These are phyloP conservation scores for Carex kokanica DNA, from an alignment of 176 grass and related monocot species.

Conservation along the genomic window DNA sequence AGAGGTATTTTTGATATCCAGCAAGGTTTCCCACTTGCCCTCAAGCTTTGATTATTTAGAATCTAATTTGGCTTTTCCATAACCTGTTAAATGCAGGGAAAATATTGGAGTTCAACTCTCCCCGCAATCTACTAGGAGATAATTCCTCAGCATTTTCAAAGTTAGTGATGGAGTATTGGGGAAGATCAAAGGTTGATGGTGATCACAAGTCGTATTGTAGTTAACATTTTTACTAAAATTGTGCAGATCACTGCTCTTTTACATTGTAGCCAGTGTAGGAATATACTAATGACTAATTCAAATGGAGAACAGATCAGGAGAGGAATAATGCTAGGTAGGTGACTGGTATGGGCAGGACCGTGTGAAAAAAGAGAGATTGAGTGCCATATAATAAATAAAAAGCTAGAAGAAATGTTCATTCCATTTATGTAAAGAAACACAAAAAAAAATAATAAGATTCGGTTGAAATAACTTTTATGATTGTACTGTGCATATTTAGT, in stretches of 20 bases:
- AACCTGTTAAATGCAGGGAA: conserved; percentile 46
- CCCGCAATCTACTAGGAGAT: conserved; percentile 54
- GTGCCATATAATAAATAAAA: conserved; percentile 1
- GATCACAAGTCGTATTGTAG: background rate
- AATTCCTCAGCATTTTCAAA: conserved; percentile 72
- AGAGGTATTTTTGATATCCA: background rate
- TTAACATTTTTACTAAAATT: background rate
- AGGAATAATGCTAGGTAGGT: conserved; percentile 9
- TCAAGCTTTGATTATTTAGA: background rate
- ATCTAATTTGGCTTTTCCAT: background rate
- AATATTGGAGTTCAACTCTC: conserved; percentile 79
- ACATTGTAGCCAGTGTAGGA: conserved; percentile 4
- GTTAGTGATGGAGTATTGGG: conserved; percentile 66
- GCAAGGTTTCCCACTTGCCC: background rate
- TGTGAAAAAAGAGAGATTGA: background rate
- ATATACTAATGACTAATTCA: conserved; percentile 4
- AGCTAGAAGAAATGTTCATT: background rate
- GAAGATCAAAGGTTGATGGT: conserved; percentile 44
- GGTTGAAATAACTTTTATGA: background rate
- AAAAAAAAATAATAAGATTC: background rate
- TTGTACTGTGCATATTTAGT: background rate
- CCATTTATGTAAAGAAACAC: background rate
- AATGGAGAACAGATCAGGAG: background rate
- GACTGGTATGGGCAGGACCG: background rate
- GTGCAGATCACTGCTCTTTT: background rate